phyloP scores from a whole-genome alignment of 2,329 filamentous ascomycete species.

The Bipolaris sorokiniana region DNA sequence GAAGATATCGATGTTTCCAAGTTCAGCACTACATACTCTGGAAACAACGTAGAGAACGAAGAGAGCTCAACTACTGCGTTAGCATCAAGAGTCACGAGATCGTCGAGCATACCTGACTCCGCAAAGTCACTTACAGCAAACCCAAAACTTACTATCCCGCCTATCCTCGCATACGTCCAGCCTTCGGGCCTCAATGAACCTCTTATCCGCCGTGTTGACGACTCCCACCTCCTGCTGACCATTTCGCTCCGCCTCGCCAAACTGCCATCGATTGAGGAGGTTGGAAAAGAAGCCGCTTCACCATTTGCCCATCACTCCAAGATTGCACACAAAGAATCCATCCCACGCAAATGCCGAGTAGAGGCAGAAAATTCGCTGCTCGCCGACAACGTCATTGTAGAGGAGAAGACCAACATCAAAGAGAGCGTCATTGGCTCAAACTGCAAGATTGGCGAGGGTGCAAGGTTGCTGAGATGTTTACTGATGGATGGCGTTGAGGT shows the following conservation, averaged over 20 bases:
- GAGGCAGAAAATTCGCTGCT: constrained; percentile 82
- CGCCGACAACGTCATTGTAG: constrained; percentile 85
- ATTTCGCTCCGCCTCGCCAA: constrained; percentile 88
- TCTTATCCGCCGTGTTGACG: constrained; percentile 87
- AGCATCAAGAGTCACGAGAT: constrained; percentile 47
- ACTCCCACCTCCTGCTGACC: constrained; percentile 77
- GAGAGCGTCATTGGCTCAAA: constrained; percentile 87
- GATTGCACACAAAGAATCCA: constrained; percentile 80
- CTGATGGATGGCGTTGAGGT: constrained; percentile 92
- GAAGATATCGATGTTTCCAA: constrained; percentile 61
- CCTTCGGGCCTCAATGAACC: constrained; percentile 63
- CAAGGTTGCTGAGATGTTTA: constrained; percentile 82
- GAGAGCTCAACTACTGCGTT: constrained; percentile 26
- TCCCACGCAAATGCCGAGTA: constrained; percentile 81
- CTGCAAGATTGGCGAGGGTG: constrained; percentile 85
- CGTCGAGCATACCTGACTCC: constrained; percentile 36
- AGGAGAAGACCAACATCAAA: constrained; percentile 90
- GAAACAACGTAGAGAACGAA: constrained; percentile 13
- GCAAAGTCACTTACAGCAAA: constrained; percentile 37
- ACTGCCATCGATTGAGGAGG: constrained; percentile 72
- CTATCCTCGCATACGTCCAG: constrained; percentile 83
- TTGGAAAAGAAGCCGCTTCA: constrained; percentile 59
- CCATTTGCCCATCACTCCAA: constrained; percentile 81
- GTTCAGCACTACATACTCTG: constrained; percentile 60
- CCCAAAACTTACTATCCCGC: constrained; percentile 63